Evolutionary conservation across 2,329 filamentous ascomycete species (phyloP).

Genomic region (Colletotrichum tropicale): DNA sequence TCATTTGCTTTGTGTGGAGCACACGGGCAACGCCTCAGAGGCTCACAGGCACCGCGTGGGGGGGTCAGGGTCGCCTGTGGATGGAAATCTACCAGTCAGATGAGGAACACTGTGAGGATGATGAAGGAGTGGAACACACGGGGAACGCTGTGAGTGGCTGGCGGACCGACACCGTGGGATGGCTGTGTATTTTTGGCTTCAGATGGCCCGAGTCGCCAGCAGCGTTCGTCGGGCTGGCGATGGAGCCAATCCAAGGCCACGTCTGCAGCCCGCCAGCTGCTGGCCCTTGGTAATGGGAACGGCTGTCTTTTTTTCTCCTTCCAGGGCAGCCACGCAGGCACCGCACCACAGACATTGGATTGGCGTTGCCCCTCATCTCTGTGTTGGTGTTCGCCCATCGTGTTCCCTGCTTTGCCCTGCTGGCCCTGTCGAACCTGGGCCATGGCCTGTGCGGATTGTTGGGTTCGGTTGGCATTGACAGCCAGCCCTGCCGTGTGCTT

Average conservation of each 20-base stretch:
- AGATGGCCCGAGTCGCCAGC: neutral
- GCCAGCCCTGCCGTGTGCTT: neutral
- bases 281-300: neutral
- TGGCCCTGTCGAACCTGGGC: neutral
- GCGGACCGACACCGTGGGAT: neutral
- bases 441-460: neutral
- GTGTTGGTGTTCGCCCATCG: neutral
- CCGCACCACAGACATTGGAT: neutral
- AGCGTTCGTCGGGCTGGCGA: neutral
- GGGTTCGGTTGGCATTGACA: neutral
- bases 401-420: neutral
- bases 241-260: neutral
- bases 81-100: neutral
- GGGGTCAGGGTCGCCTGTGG: neutral
- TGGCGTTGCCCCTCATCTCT: neutral
- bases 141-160: conserved; percentile 3
- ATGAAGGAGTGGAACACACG: neutral
- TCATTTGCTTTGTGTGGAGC: conserved; percentile 16
- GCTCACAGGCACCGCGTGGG: neutral
- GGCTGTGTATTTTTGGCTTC: conserved; percentile 17
- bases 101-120: neutral
- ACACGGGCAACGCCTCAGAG: neutral
- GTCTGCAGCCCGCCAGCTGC: neutral
- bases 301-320: neutral
- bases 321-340: neutral